Conservation (phyloP, 1,139 yeast genomes). For the Hanseniaspora gamundiae region DNA sequence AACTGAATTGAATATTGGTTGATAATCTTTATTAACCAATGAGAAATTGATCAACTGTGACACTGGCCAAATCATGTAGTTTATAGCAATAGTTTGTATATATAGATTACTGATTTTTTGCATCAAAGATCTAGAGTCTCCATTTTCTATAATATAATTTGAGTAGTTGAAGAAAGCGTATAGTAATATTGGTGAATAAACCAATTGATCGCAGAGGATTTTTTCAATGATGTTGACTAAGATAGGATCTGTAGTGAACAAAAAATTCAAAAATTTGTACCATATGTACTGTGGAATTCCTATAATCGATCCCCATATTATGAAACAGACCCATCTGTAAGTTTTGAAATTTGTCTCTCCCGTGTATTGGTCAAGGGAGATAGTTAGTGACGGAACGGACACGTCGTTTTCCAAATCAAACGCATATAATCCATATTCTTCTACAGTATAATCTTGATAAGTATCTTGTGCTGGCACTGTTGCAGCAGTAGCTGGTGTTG, state of each 20-base stretch:
- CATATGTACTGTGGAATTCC: constrained; percentile 81
- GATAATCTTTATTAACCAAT: constrained; percentile 63
- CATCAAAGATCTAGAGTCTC: constrained; percentile 51
- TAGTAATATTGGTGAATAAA: constrained; percentile 78
- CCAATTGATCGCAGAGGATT: constrained; percentile 78
- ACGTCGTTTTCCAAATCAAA: constrained; percentile 5
- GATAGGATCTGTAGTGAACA: constrained; percentile 71
- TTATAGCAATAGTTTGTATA: constrained; percentile 63
- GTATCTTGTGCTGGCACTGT: constrained; percentile 24
- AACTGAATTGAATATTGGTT: constrained; percentile 85
- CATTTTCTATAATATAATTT: constrained; percentile 67
- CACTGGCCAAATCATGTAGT: constrained; percentile 88
- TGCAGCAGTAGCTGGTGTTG: background rate
- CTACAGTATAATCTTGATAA: constrained; percentile 6
- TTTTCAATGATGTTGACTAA: constrained; percentile 74
- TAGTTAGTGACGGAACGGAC: background rate
- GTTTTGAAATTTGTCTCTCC: constrained; percentile 36
- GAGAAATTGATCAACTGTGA: constrained; percentile 85
- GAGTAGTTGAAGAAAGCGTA: constrained; percentile 76
- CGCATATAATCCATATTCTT: constrained; percentile 1
- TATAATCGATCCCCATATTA: constrained; percentile 77
- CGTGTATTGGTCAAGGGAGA: background rate
- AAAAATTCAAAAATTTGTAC: constrained; percentile 69
- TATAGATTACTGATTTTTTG: constrained; percentile 54
- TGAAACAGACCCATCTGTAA: constrained; percentile 64